Percentiles rank a stretch among this genome's conserved stretches.
Evolutionary conservation across 306 rosid genomes (phyloP).

Genomic region (Nissolia schottii): DNA sequence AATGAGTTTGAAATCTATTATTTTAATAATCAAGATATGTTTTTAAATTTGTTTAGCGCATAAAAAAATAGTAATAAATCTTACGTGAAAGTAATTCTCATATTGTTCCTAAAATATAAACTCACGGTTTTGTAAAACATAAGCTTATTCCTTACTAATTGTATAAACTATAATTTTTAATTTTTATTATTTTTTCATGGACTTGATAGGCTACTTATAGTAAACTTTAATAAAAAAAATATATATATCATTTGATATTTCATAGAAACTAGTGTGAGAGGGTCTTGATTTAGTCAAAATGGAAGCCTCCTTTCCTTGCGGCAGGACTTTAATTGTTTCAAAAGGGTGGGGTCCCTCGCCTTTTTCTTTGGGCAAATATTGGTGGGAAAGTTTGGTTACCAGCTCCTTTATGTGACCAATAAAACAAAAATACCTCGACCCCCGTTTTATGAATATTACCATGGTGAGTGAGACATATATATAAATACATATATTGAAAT

Average conservation of each 20-base stretch:
- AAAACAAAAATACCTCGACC: not conserved
- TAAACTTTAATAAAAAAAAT: not conserved
- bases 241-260: not conserved
- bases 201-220: not conserved
- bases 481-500: not conserved
- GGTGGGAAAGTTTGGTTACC: constrained; percentile 74
- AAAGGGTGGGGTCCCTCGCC: constrained; percentile 35
- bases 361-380: constrained; percentile 31
- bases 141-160: too few species aligned
- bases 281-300: constrained; percentile 52
- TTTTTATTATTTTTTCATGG: not conserved
- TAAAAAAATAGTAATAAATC: too few species aligned
- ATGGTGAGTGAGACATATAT: not conserved
- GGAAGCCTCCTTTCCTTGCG: constrained; percentile 38
- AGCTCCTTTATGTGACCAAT: constrained; percentile 65
- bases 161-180: too few species aligned
- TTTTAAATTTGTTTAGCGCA: too few species aligned
- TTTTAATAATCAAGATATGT: too few species aligned
- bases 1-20: too few species aligned
- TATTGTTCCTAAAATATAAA: too few species aligned
- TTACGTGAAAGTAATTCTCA: too few species aligned
- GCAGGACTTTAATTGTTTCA: constrained; percentile 39
- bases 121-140: too few species aligned
- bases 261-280: not conserved
- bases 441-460: constrained; percentile 3